A percentile compares a stretch with the other conserved stretches of the same genome.
phyloP scores from a whole-genome alignment of 2,329 filamentous ascomycete genomes.

The Ophiostoma novo-ulmi region DNA sequence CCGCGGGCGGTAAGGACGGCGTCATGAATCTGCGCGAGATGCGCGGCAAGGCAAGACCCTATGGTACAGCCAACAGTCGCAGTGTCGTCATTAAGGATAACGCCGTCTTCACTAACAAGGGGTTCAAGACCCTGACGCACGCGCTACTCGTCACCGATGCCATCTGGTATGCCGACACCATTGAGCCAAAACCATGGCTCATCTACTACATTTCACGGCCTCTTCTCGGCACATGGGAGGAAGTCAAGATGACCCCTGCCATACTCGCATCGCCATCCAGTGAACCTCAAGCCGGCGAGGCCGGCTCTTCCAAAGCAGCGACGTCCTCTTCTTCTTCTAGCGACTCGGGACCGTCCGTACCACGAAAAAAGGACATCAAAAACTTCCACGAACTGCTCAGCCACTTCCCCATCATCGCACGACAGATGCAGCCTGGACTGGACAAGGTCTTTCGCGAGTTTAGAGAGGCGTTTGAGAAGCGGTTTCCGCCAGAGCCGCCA shows the following conservation, averaged over 20 bases:
- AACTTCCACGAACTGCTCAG: slow-evolving; percentile 85
- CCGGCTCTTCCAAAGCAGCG: slow-evolving; percentile 26
- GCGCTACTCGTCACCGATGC: slow-evolving; percentile 78
- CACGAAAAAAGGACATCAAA: slow-evolving; percentile 83
- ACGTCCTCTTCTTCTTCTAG: slow-evolving; percentile 36
- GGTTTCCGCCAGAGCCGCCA: slow-evolving; percentile 51
- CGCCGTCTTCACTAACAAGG: slow-evolving; percentile 93
- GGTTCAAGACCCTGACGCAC: slow-evolving; percentile 87
- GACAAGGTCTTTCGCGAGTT: slow-evolving; percentile 90
- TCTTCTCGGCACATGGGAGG: slow-evolving; percentile 76
- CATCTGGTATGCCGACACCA: slow-evolving; percentile 83
- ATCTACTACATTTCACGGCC: slow-evolving; percentile 93
- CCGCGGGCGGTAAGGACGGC: slow-evolving; percentile 51
- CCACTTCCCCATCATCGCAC: slow-evolving; percentile 89
- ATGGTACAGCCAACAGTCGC: slow-evolving; percentile 84
- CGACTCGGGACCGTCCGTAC: slow-evolving; percentile 42
- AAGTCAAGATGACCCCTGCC: slow-evolving; percentile 66
- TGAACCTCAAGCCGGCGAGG: neutral
- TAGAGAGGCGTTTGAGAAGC: slow-evolving; percentile 75
- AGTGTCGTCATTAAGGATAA: slow-evolving; percentile 93
- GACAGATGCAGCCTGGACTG: slow-evolving; percentile 89
- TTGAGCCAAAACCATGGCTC: slow-evolving; percentile 89
- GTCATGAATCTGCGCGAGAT: slow-evolving; percentile 70
- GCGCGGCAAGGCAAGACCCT: slow-evolving; percentile 89
- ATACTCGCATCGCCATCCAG: slow-evolving; percentile 41